Evolutionary conservation across 345 rosid species (phyloP), one percentile per base, ranked within the genome.

Genomic region (Hibiscus syriacus): DNA sequence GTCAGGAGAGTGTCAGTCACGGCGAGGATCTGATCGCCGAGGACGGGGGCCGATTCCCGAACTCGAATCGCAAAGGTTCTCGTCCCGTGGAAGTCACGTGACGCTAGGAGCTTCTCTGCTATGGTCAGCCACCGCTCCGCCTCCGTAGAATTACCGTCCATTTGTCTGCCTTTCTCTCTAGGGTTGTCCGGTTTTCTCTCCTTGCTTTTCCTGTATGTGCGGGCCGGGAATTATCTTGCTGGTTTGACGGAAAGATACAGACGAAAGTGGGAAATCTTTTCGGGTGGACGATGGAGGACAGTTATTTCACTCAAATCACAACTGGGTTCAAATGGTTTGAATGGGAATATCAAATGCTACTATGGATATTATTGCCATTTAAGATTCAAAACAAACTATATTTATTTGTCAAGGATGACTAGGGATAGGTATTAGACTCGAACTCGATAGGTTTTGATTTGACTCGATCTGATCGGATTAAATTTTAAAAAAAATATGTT

Each of bases 101-200:
- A 83, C n/a, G 78, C 78, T 0, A 94, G 72, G 7, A 92, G 92
- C 84, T 92, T 94, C 83, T 88, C 97, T 9, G 98, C 87, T 58
- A 86, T 84, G 29, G 78, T 78, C n/a, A 92, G 85, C 90, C 95
- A 91, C 62, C 88, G 90, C 76, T 89, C 85, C 36, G 93, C 98
- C 70, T 89, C 97, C 65, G 73, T 78, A 66, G 87, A 70, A 64
- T 79, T 83, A 17, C 79, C 73, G 64, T 82, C 77, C 80, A 80
- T 70, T 25, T 70, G 3, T 57, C 55, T 70, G n/a, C 4, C 59
- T 74, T 64, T 65, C 63, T 53, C 49, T 63, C 74, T 66, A 29
- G 6, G 46, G 23, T 43, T 43, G 38, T 30, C 6, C 50, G 8
- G 9, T 19, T 59, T 16, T 62, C 65, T 57, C 70, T 66, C 20